Conservation (phyloP, 805 yeast species). For the Candida verbasci region DNA sequence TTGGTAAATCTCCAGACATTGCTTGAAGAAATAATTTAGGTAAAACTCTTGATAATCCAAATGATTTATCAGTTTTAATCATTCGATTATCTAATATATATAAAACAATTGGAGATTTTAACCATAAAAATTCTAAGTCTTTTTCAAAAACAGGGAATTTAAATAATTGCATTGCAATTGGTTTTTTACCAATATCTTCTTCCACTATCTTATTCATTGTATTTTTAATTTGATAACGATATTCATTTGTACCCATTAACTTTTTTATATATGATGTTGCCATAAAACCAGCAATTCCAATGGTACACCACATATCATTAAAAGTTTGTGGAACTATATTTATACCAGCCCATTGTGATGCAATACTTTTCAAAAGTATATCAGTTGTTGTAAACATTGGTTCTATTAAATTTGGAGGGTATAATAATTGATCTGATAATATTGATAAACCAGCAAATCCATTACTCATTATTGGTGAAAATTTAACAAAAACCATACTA, state of each 20-base stretch:
- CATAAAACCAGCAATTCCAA: constrained; percentile 85
- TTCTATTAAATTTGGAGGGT: constrained; percentile 72
- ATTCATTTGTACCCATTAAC: constrained; percentile 82
- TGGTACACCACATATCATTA: constrained; percentile 84
- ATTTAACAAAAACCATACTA: constrained; percentile 68
- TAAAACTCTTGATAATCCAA: constrained; percentile 85
- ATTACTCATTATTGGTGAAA: constrained; percentile 41
- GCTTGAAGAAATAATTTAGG: constrained; percentile 91
- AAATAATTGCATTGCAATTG: constrained; percentile 69
- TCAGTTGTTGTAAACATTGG: constrained; percentile 72
- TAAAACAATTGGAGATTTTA: constrained; percentile 84
- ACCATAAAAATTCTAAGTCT: constrained; percentile 63
- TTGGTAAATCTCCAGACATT: constrained; percentile 87
- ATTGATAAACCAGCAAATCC: constrained; percentile 76
- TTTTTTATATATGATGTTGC: constrained; percentile 61
- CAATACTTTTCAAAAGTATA: constrained; percentile 59
- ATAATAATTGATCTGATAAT: constrained; percentile 56
- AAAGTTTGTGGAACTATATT: constrained; percentile 77
- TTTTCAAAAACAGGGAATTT: constrained; percentile 57
- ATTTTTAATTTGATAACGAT: constrained; percentile 62
- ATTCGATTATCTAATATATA: constrained; percentile 83
- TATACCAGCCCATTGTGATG: constrained; percentile 92
- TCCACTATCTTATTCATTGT: constrained; percentile 64
- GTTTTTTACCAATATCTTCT: constrained; percentile 73
- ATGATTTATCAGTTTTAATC: constrained; percentile 93